Conservation (phyloP, 805 yeast species). For the Cyberlindnera meyerae region DNA sequence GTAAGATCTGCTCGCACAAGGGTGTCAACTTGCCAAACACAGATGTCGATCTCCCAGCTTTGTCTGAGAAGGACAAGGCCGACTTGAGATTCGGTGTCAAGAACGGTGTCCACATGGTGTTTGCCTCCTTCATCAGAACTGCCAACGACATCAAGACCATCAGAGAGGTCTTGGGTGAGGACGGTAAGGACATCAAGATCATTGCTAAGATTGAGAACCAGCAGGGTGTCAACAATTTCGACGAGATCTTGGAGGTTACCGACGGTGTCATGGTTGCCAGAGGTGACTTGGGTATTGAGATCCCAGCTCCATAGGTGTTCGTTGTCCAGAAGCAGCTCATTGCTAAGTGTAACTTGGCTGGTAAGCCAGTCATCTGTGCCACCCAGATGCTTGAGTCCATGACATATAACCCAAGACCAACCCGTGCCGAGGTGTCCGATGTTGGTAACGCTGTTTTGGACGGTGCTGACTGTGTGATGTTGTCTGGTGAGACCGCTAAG, state of each 20-base stretch:
- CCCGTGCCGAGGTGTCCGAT: conserved; percentile 99
- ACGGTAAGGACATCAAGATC: conserved; percentile 93
- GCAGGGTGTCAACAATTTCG: conserved; percentile 99
- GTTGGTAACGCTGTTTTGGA: conserved; percentile 99
- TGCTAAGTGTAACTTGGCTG: conserved; percentile 98
- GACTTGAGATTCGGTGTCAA: conserved; percentile 94
- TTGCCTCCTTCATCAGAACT: conserved; percentile 96
- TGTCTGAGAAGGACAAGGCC: conserved; percentile 91
- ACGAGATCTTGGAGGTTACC: conserved; percentile 87
- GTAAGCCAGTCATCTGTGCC: conserved; percentile 99
- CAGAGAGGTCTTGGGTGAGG: conserved; percentile 94
- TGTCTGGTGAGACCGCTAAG: conserved; percentile 99
- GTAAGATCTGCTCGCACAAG: conserved; percentile 94
- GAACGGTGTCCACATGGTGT: conserved; percentile 96
- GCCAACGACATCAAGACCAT: conserved; percentile 86
- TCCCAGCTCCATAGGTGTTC: conserved; percentile 98
- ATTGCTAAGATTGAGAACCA: conserved; percentile 98
- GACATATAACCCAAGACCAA: conserved; percentile 99
- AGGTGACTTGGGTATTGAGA: conserved; percentile 99
- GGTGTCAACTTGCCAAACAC: conserved; percentile 99
- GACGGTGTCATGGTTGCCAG: conserved; percentile 99
- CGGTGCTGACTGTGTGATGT: conserved; percentile 99
- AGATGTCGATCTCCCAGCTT: conserved; percentile 97
- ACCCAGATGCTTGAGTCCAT: conserved; percentile 99
- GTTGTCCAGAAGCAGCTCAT: conserved; percentile 98